phyloP scores from a whole-genome alignment of 495 filamentous ascomycete genomes.

The Talaromyces borbonicus region DNA sequence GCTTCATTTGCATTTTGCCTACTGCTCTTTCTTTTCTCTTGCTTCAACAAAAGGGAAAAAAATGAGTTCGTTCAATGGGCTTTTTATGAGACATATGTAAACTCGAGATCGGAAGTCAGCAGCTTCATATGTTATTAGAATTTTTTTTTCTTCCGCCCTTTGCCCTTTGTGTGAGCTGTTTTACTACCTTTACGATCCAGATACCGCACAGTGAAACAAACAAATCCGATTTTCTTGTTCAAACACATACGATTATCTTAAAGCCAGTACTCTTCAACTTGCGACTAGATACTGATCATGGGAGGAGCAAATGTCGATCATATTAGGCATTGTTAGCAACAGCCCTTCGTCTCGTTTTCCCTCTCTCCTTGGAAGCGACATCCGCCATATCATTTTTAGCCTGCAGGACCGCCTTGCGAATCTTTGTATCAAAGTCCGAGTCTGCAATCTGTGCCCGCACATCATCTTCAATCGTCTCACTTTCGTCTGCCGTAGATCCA shows the following conservation, averaged over 20 bases:
- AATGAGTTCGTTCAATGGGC: constrained; percentile 6
- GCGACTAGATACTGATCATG: no score
- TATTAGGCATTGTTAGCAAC: constrained; percentile 5
- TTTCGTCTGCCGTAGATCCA: constrained; percentile 54
- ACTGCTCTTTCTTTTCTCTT: constrained; percentile 5
- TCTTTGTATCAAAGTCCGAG: constrained; percentile 15
- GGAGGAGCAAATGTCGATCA: no score
- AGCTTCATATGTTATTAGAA: constrained; percentile 6
- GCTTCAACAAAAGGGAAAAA: constrained; percentile 1
- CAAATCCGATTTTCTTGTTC: constrained; percentile 6
- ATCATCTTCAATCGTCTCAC: constrained; percentile 42
- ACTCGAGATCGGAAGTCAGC: constrained; percentile 9
- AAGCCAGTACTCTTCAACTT: no score
- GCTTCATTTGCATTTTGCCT: constrained; percentile 7
- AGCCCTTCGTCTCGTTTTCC: constrained; percentile 10
- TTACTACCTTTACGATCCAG: constrained; percentile 1
- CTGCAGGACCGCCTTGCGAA: constrained; percentile 18
- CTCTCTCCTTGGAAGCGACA: constrained; percentile 10
- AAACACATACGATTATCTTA: no score
- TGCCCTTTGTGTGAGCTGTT: constrained; percentile 4
- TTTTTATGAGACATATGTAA: constrained; percentile 10
- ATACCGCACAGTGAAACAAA: constrained; percentile 7
- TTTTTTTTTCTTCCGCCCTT: constrained; percentile 3
- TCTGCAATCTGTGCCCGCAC: constrained; percentile 15
- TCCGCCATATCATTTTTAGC: constrained; percentile 17